phyloP scores from a whole-genome alignment of 441 rosid species.

The Erodium moschatum region DNA sequence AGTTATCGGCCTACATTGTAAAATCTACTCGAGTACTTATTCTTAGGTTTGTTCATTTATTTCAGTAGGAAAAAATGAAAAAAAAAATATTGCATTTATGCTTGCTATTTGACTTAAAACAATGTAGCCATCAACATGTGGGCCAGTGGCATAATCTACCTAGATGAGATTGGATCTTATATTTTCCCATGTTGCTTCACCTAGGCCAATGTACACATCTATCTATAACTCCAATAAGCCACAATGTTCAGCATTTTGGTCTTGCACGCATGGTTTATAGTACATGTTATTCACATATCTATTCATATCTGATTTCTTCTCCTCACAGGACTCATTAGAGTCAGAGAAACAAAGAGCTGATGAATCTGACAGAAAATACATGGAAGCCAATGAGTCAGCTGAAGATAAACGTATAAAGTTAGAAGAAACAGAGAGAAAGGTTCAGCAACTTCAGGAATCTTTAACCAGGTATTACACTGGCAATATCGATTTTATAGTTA shows the following conservation, averaged over 20 bases:
- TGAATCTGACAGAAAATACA: slow-evolving; percentile 50
- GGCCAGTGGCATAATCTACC: background rate
- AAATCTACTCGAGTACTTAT: background rate
- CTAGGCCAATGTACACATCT: background rate
- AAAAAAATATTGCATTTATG: background rate
- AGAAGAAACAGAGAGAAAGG: slow-evolving; percentile 75
- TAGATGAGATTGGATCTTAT: background rate
- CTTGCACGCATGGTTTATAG: background rate
- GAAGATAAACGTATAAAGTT: slow-evolving; percentile 53
- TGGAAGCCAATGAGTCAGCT: slow-evolving; percentile 40
- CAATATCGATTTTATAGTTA: background rate
- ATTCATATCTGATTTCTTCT: slow-evolving; percentile 10
- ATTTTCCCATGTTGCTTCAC: background rate
- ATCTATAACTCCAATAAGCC: background rate
- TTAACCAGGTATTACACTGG: slow-evolving; percentile 49
- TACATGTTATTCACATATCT: background rate
- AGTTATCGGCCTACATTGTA: background rate
- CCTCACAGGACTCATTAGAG: slow-evolving; percentile 44
- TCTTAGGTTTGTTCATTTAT: background rate
- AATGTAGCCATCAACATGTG: background rate
- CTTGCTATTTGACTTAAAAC: background rate
- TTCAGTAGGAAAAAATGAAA: background rate
- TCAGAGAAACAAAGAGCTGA: slow-evolving; percentile 66
- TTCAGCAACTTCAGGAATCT: slow-evolving; percentile 71
- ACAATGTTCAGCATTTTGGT: background rate